A percentile compares a stretch with the other conserved stretches of the same genome.
phyloP scores from a whole-genome alignment of 768 basidiomycete genomes.

The Tephrocybe rancida region DNA sequence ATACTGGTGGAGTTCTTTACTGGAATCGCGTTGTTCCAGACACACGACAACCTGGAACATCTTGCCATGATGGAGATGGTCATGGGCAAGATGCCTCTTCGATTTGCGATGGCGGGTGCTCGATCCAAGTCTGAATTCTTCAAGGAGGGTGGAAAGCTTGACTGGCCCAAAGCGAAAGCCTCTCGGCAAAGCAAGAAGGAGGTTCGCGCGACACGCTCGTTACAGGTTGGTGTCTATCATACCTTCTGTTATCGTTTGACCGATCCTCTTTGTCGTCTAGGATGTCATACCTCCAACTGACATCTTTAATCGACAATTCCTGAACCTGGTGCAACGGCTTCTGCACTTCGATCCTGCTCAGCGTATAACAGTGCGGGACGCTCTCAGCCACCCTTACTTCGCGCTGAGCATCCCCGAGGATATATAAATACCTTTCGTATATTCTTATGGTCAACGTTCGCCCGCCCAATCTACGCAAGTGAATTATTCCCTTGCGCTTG shows the following conservation, averaged over 20 bases:
- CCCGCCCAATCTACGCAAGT: constrained; percentile 5
- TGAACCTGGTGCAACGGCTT: constrained; percentile 85
- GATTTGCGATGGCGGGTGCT: constrained; percentile 74
- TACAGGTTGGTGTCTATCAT: constrained; percentile 60
- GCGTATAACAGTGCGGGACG: constrained; percentile 86
- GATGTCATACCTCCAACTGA: constrained; percentile 85
- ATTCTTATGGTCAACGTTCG: constrained; percentile 10
- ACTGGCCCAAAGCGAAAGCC: constrained; percentile 91
- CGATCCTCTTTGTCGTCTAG: constrained; percentile 36
- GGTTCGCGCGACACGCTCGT: constrained; percentile 79
- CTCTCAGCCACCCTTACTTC: constrained; percentile 89
- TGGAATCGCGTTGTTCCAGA: constrained; percentile 97
- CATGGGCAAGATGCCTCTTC: constrained; percentile 96
- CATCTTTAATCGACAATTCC: constrained; percentile 74
- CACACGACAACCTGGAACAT: constrained; percentile 98
- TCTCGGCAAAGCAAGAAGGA: constrained; percentile 93
- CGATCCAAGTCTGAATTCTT: constrained; percentile 92
- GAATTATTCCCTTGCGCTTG: not conserved
- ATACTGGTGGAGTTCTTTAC: constrained; percentile 99
- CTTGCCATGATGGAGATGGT: constrained; percentile 99
- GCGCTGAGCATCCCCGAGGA: constrained; percentile 67
- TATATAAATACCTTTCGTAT: constrained; percentile 44
- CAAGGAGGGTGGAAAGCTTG: constrained; percentile 80
- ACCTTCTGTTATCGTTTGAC: constrained; percentile 10
- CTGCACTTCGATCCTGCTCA: constrained; percentile 89